A percentile compares a stretch with the other conserved stretches of the same genome.
phyloP scores from a whole-genome alignment of 2,329 filamentous ascomycete genomes.

The Esteya vermicola region DNA sequence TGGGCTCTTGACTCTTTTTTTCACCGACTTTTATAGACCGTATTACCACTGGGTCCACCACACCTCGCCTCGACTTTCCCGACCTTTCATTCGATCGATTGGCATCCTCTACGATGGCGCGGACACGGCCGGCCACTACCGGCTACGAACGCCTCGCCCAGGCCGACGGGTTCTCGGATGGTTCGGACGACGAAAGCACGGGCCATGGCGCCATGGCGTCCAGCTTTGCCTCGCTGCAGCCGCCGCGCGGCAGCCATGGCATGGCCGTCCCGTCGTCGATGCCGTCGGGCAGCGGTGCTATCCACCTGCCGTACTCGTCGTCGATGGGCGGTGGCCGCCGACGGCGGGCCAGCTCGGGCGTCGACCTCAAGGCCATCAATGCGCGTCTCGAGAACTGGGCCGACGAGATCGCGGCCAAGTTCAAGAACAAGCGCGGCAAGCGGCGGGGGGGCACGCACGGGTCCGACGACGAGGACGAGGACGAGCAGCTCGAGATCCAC shows the following conservation, averaged over 20 bases:
- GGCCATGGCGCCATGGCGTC: constrained; percentile 50
- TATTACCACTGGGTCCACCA: too few species aligned
- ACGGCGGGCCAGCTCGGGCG: constrained; percentile 61
- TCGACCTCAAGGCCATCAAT: constrained; percentile 97
- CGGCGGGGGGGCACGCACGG: constrained; percentile 23
- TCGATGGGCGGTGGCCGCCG: neutral
- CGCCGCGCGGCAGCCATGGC: constrained; percentile 37
- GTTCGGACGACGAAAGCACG: constrained; percentile 45
- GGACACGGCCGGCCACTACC: constrained; percentile 52
- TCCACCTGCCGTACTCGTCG: neutral
- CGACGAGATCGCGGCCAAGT: constrained; percentile 92
- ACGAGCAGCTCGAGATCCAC: constrained; percentile 86
- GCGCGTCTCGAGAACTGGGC: constrained; percentile 91
- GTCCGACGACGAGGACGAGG: constrained; percentile 51
- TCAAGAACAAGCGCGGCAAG: constrained; percentile 90
- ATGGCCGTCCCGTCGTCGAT: constrained; percentile 36
- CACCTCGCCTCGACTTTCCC: too few species aligned
- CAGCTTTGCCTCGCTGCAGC: constrained; percentile 38
- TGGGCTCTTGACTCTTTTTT: too few species aligned
- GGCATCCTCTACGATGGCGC: too few species aligned
- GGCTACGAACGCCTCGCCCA: constrained; percentile 78
- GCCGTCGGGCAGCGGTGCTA: constrained; percentile 2
- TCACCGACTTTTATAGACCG: too few species aligned
- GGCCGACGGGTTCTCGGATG: constrained; percentile 61
- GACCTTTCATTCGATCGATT: too few species aligned